A percentile compares a stretch with the other conserved stretches of the same genome.
Evolutionary conservation across 495 filamentous ascomycete genomes (phyloP).

Genomic region (Aspergillus olivimuriae): DNA sequence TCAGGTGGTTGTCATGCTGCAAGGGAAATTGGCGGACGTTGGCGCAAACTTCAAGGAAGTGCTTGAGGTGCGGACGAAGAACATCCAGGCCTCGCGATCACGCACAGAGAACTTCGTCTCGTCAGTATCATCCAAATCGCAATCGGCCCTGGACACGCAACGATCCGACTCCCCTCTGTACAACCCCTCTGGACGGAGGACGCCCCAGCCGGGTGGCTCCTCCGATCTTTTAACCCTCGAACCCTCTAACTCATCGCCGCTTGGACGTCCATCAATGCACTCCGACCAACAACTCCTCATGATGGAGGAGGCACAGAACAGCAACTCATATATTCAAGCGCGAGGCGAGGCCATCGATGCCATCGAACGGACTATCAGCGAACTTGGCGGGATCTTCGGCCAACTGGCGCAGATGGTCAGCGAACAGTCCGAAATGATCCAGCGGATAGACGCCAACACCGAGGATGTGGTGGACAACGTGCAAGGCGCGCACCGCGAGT

Average conservation of each 20-base stretch:
- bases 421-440: constrained; percentile 93
- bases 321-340: constrained; percentile 86
- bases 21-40: constrained; percentile 93
- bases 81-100: constrained; percentile 89
- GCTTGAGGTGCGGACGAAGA: constrained; percentile 92
- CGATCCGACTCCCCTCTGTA: constrained; percentile 77
- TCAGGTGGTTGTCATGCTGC: constrained; percentile 76
- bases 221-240: constrained; percentile 82
- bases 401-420: constrained; percentile 97
- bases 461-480: constrained; percentile 97
- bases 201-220: constrained; percentile 51
- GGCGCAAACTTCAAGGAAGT: constrained; percentile 95
- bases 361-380: constrained; percentile 90
- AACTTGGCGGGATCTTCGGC: constrained; percentile 92
- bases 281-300: constrained; percentile 85
- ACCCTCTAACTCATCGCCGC: constrained; percentile 54
- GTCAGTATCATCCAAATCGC: constrained; percentile 74
- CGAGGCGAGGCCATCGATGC: constrained; percentile 94
- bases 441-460: constrained; percentile 89
- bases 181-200: constrained; percentile 64
- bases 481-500: constrained; percentile 85
- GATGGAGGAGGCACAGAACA: constrained; percentile 86
- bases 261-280: constrained; percentile 45
- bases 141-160: constrained; percentile 50
- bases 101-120: constrained; percentile 95